phyloP scores from a whole-genome alignment of 495 filamentous ascomycete genomes.

The Filosporella fistucella region DNA sequence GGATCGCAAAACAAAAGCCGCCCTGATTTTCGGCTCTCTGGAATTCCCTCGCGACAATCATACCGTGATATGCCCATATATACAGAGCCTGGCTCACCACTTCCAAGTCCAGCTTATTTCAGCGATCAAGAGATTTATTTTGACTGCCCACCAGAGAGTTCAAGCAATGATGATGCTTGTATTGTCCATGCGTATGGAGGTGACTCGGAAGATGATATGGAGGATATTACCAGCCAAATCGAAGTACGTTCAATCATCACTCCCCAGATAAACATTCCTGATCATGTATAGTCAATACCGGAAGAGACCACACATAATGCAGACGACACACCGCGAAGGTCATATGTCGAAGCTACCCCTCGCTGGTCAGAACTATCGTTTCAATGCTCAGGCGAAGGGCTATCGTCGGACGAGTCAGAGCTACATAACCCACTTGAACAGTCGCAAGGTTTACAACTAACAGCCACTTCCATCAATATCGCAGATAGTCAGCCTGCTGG shows the following conservation, averaged over 20 bases:
- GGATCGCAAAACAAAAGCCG: too few species aligned
- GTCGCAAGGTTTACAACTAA: not conserved
- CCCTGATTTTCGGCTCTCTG: too few species aligned
- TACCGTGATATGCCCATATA: constrained; percentile 20
- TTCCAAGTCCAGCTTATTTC: constrained; percentile 9
- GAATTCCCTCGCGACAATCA: too few species aligned
- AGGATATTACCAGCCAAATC: not conserved
- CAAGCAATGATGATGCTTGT: not conserved
- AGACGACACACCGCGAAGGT: not conserved
- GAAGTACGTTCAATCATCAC: not conserved
- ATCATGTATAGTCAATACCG: not conserved
- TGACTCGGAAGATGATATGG: not conserved
- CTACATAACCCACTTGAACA: not conserved
- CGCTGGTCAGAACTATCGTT: constrained; percentile 17
- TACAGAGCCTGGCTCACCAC: constrained; percentile 16
- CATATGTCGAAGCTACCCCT: not conserved
- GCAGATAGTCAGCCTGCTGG: not conserved
- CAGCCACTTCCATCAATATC: not conserved
- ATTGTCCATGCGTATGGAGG: not conserved
- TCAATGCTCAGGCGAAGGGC: constrained; percentile 12
- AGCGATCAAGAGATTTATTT: not conserved
- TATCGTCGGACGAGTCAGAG: constrained; percentile 4
- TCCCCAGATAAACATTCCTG: not conserved
- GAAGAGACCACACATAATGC: not conserved
- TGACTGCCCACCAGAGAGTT: not conserved